Percentiles rank a stretch among this genome's conserved stretches.
phyloP scores from a whole-genome alignment of 2,329 filamentous ascomycete species.

The Stachybotrys echinatus region DNA sequence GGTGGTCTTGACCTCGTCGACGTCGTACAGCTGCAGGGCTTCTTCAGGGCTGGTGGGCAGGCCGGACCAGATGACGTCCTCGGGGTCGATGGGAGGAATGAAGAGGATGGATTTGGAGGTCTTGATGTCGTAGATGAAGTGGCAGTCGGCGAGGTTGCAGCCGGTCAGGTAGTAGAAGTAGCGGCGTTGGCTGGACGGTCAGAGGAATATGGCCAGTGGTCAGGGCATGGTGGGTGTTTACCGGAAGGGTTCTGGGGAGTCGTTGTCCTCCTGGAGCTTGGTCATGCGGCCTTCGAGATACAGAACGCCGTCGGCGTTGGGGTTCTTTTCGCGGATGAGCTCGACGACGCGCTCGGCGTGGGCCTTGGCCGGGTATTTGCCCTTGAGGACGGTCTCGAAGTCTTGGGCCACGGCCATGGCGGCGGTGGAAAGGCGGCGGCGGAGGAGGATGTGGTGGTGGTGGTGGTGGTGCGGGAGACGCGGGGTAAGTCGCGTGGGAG shows the following conservation, averaged over 20 bases:
- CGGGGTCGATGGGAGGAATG: conserved; percentile 84
- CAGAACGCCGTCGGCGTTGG: conserved; percentile 62
- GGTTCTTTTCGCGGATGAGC: conserved; percentile 63
- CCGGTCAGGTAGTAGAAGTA: conserved; percentile 95
- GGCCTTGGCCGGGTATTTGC: conserved; percentile 76
- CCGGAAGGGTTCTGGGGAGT: conserved; percentile 76
- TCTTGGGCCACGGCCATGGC: conserved; percentile 25
- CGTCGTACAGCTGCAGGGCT: conserved; percentile 71
- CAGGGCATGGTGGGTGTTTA: no score
- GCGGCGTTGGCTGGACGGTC: conserved; percentile 81
- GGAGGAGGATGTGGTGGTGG: conserved; percentile 2
- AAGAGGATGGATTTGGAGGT: conserved; percentile 74
- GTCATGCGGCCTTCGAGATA: conserved; percentile 86
- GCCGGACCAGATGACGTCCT: conserved; percentile 89
- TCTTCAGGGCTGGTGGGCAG: conserved; percentile 74
- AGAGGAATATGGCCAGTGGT: conserved; percentile 2
- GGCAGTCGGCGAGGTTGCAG: conserved; percentile 72
- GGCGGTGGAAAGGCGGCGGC: neutral
- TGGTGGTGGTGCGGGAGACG: conserved; percentile 6
- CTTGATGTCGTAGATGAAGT: conserved; percentile 74
- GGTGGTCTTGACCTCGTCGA: conserved; percentile 70
- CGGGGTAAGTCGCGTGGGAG: conserved; percentile 3
- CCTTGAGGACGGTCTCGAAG: conserved; percentile 49
- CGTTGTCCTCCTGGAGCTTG: conserved; percentile 82
- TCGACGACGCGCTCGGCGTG: conserved; percentile 82